Conservation (phyloP, 768 basidiomycete species). For the Hygrocybe punicea region DNA sequence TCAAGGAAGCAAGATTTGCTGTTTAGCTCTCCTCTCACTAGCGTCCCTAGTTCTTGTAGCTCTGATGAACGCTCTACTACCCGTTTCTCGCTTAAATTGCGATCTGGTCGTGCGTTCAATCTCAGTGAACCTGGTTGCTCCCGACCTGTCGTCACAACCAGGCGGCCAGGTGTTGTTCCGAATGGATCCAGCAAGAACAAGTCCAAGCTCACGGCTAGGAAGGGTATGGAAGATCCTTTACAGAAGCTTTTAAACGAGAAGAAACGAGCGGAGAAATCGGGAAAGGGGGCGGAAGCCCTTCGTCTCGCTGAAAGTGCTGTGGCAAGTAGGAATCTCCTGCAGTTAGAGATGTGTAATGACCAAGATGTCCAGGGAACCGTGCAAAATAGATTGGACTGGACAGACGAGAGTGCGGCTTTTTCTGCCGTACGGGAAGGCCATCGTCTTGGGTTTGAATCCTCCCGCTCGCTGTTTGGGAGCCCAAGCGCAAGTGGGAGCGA, state of each 20-base stretch:
- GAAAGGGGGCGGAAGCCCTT: constrained; percentile 42
- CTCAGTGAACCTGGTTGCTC: background rate
- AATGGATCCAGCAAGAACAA: background rate
- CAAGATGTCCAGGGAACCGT: too few species aligned
- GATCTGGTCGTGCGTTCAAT: background rate
- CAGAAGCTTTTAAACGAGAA: constrained; percentile 56
- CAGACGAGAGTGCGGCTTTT: constrained; percentile 41
- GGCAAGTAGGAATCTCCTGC: constrained; percentile 30
- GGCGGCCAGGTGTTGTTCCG: background rate
- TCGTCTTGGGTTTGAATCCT: constrained; percentile 8
- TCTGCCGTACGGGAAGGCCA: constrained; percentile 32
- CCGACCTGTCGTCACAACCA: background rate
- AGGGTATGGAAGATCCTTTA: constrained; percentile 45
- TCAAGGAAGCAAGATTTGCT: background rate
- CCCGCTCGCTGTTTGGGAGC: background rate
- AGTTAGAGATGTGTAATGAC: constrained; percentile 13
- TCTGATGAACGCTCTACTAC: background rate
- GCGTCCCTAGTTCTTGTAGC: constrained; percentile 6
- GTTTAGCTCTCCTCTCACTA: constrained; percentile 9
- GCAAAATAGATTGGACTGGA: constrained; percentile 17
- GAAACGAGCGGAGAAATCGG: constrained; percentile 34
- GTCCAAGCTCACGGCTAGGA: constrained; percentile 15
- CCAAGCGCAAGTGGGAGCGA: background rate
- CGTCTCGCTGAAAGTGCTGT: constrained; percentile 45
- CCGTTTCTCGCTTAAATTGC: background rate